Evolutionary conservation across 2,329 filamentous ascomycete species (phyloP), one percentile per base, ranked within the genome.

Genomic region (Botrytis cinerea): DNA sequence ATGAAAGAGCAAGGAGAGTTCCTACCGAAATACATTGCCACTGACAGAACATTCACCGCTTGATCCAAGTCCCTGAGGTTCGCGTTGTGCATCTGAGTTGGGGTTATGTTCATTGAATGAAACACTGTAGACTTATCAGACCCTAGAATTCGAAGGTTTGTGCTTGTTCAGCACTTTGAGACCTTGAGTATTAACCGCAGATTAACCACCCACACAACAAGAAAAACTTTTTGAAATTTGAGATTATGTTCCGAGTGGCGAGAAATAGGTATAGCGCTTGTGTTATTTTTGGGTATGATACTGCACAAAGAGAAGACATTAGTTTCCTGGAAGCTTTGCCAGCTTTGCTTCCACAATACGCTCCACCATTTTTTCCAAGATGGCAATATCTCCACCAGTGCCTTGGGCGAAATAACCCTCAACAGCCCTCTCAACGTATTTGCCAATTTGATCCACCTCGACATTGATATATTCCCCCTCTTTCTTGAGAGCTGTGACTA

Each of bases 341-440:
- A 93, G 82, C 80, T 87, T 90, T 82, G 92, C 89, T 51, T 94
- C 92, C 22, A 97, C 90, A 75, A 97, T 87, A 78, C 89, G 89
- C 79, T 90, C 86, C 16, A 94, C 90, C 83, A 94, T 89, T 83
- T 91, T 92, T 83, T 93, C 89, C 76, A 94, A 80, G 51, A 92
- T 84, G 2, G 87, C 86, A 67, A 86, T 85, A 8, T 86, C 83
- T 80, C 84, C 85, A 66, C 84, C 85, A 46, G 86, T 86, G 25
- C 85, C 84, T 70, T 83, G 79, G n/a, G 89, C 86, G 74, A 98
- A 90, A 82, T 95, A 96, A 12, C 91, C 94, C 32, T 90, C 87
- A 73, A 98, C 90, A 76, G 93, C 95, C 89, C 98, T 98, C 85
- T 95, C 92, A 2, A 93, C 92, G 79, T 95, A 95, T 84, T 95